A percentile compares a stretch with the other conserved stretches of the same genome.
Conservation (phyloP, 2,329 filamentous ascomycete genomes). For the Thelonectria discophora region DNA sequence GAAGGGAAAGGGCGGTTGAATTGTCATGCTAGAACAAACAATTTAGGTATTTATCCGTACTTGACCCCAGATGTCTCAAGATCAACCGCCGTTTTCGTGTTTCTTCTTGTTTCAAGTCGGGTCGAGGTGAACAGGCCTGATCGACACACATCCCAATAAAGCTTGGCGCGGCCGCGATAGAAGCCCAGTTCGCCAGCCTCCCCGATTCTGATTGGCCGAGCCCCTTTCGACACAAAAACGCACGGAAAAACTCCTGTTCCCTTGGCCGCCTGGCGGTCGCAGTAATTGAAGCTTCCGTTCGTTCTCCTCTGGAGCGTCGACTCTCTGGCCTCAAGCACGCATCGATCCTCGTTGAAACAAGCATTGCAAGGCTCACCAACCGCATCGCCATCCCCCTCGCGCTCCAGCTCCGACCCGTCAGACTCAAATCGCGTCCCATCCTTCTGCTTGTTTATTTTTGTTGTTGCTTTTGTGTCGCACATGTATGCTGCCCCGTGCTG, state of each 20-base stretch:
- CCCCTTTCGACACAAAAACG: not conserved
- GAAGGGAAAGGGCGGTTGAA: not conserved
- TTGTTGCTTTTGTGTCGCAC: conserved; percentile 26
- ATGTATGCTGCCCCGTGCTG: conserved; percentile 24
- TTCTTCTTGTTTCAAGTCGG: not conserved
- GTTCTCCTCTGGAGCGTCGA: conserved; percentile 21
- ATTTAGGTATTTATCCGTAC: no score
- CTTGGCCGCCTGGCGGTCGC: conserved; percentile 22
- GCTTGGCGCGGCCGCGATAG: conserved; percentile 24
- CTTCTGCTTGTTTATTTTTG: conserved; percentile 9
- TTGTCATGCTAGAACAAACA: no score
- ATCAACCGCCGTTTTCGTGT: no score
- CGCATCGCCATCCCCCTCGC: conserved; percentile 17
- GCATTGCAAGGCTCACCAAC: conserved; percentile 20
- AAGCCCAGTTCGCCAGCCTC: conserved; percentile 19
- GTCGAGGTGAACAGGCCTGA: not conserved
- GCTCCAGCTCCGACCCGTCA: not conserved
- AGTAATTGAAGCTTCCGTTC: conserved; percentile 1
- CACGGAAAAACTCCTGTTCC: conserved; percentile 41
- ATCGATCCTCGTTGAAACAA: not conserved
- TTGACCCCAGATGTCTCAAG: no score
- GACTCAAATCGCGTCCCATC: not conserved
- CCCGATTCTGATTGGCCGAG: conserved; percentile 18
- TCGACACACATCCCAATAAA: not conserved
- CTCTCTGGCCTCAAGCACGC: not conserved